Percentiles rank a stretch among this genome's conserved stretches.
Evolutionary conservation across 345 rosid species (phyloP).

Genomic region (Physaria fendleri): DNA sequence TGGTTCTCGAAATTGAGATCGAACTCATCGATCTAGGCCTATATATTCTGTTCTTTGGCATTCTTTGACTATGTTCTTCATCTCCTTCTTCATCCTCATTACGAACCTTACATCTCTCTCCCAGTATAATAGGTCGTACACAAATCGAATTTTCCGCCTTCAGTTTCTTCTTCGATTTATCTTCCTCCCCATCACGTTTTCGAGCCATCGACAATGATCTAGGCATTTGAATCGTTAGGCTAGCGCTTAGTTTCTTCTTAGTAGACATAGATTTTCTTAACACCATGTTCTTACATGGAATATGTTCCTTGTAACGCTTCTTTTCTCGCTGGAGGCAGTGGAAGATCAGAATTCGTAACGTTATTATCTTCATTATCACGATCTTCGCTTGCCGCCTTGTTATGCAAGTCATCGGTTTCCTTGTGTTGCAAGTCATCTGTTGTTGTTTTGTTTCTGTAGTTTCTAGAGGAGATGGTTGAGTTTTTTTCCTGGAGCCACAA

Average conservation of each 20-base stretch:
- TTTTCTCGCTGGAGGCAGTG: slow-evolving; percentile 42
- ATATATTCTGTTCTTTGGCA: slow-evolving; percentile 39
- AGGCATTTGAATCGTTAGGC: slow-evolving; percentile 29
- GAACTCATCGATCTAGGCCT: slow-evolving; percentile 36
- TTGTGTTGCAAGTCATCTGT: background rate
- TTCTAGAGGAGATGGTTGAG: background rate
- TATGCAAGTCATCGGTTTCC: background rate
- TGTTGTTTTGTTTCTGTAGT: background rate
- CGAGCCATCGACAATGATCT: slow-evolving; percentile 33
- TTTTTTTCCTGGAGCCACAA: slow-evolving; percentile 38
- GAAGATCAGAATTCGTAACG: slow-evolving; percentile 11
- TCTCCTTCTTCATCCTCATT: slow-evolving; percentile 16
- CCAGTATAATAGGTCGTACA: slow-evolving; percentile 60
- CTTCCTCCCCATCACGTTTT: slow-evolving; percentile 3
- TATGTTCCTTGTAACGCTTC: slow-evolving; percentile 15
- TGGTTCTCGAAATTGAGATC: slow-evolving; percentile 34
- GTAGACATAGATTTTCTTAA: slow-evolving; percentile 17
- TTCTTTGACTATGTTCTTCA: slow-evolving; percentile 30
- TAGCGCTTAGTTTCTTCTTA: slow-evolving; percentile 11
- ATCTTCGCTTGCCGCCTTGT: background rate
- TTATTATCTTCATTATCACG: background rate
- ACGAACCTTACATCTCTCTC: slow-evolving; percentile 55
- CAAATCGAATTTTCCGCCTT: slow-evolving; percentile 52
- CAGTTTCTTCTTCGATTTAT: slow-evolving; percentile 21
- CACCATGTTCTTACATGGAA: slow-evolving; percentile 26